A percentile compares a stretch with the other conserved stretches of the same genome.
Conservation (phyloP, 108 stramenopile species). For the Fragilariopsis cylindrus region DNA sequence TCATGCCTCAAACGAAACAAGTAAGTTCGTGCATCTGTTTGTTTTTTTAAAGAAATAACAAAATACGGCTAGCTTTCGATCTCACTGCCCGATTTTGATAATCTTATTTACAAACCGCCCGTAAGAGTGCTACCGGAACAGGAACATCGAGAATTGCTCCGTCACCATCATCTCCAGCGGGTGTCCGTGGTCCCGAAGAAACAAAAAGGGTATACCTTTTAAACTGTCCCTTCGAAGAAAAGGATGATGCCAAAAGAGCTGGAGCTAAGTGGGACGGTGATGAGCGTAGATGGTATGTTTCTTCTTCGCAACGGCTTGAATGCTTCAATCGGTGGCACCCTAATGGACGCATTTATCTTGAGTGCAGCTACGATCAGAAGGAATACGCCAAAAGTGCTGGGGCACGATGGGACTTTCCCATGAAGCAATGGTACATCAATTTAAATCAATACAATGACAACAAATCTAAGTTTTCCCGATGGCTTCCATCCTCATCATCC, state of each 20-base stretch:
- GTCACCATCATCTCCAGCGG: too few relatives aligned
- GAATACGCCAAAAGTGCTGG: constrained; percentile 16
- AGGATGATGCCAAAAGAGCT: constrained; percentile 14
- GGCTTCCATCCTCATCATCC: background rate
- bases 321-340: constrained; percentile 16
- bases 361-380: constrained; percentile 16
- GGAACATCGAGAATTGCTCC: too few relatives aligned
- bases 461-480: constrained; percentile 4
- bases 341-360: constrained; percentile 12
- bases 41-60: too few relatives aligned
- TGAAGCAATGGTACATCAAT: constrained; percentile 24
- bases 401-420: constrained; percentile 16
- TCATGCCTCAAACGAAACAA: too few relatives aligned
- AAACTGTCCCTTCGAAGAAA: constrained; percentile 21
- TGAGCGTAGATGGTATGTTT: constrained; percentile 10
- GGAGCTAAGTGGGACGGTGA: constrained; percentile 23
- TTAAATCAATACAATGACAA: background rate
- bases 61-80: too few relatives aligned
- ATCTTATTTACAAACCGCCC: too few relatives aligned
- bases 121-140: too few relatives aligned
- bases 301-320: background rate
- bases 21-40: too few relatives aligned
- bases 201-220: background rate
- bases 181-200: too few relatives aligned
- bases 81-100: too few relatives aligned